phyloP scores from a whole-genome alignment of 768 basidiomycete species.

The Lactarius sanguifluus region DNA sequence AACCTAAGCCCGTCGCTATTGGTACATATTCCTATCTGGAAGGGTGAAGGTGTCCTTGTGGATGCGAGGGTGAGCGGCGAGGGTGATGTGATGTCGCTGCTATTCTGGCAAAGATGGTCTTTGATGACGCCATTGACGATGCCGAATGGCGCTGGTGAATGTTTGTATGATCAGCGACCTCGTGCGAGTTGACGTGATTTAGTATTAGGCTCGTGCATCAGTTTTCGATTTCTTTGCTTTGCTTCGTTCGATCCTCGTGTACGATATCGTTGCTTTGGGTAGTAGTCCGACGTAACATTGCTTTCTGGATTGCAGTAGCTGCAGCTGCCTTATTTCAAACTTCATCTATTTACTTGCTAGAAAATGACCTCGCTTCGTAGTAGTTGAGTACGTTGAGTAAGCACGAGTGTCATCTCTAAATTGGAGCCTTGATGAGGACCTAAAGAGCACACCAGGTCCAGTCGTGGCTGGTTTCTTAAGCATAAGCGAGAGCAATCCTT shows the following conservation, averaged over 20 bases:
- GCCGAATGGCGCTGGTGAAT: neutral
- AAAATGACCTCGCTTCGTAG: no score
- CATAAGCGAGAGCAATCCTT: no score
- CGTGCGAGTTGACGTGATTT: neutral
- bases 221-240: slow-evolving; percentile 3
- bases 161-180: neutral
- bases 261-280: neutral
- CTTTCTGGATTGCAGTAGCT: no score
- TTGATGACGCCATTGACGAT: neutral
- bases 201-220: neutral
- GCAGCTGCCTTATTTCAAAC: no score
- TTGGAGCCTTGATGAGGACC: no score
- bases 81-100: neutral
- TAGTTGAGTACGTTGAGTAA: no score
- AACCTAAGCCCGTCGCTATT: slow-evolving; percentile 1
- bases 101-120: neutral
- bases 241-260: neutral
- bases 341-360: no score
- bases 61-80: slow-evolving; percentile 13
- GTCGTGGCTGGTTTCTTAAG: no score
- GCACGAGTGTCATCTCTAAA: no score
- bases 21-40: neutral
- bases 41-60: slow-evolving; percentile 3
- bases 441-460: no score
- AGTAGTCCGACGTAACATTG: no score